Base-by-base conservation (phyloP, 139 green algal genomes). In the Spirogloea muscicola region DNA sequence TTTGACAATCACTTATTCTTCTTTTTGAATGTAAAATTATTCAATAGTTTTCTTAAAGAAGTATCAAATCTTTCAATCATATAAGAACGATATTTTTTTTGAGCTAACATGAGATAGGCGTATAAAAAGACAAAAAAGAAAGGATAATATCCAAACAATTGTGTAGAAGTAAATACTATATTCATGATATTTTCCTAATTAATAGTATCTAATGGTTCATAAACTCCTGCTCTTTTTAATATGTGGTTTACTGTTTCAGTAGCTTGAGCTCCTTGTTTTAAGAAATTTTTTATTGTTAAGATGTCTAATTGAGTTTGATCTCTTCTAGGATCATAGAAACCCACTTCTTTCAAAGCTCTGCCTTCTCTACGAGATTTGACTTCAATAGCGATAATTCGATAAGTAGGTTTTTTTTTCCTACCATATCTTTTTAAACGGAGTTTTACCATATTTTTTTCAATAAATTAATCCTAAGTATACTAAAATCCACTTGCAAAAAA, bases 121-220 rank as follows among this genome's bases (percentile, higher is more conserved):
- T 65, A 42, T 65, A 39, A 39, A 27, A 65, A 39, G 57, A 65
- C 25, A 42, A 42, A 65, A 65, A 65, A 65, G 41, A 33, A 65
- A 44, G 27, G 57, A 65, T 42, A 65, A 33, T 42, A 65, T 27
- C 49, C 31, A 37, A 58, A 58, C 31, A 58, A 27, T 58, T 58
- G 49, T 58, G 33, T 58, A 27, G 31, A 58, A 25, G 25, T 27
- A 58, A 58, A 58, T 27, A 58, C 49, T 37, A 10, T 6, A 37
- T 27, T 10, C 33, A n/a, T 25, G n/a, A n/a, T n/a, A n/a, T 58
- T 58, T 2, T 25, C 29, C 29, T 58, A 58, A 58, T 58, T 58
- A 58, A 58, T 58, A 34, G 2, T 58, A 58, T 58, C n/a, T 25
- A 58, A 34, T 58, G 27, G 48, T 58, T 58, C 48, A 58, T 37